These are phyloP conservation scores for Oenanthe javanica DNA, from an alignment of 140 eudicot genomes.

Conservation along the genomic window DNA sequence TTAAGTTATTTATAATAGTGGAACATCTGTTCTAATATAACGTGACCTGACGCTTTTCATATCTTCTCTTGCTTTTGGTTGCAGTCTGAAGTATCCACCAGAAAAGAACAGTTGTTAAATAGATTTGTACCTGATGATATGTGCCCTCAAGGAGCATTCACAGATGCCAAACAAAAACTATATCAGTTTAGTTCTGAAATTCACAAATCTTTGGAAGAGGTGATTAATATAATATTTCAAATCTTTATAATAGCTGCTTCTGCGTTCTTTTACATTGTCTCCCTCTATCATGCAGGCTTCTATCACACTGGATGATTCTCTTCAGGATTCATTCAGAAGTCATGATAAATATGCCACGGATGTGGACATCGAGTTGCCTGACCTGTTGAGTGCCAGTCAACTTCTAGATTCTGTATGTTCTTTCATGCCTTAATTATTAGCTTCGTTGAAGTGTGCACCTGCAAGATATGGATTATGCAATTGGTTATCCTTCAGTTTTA, in stretches of 20 bases:
- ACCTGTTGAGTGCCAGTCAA: constrained; percentile 72
- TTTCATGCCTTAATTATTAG: constrained; percentile 13
- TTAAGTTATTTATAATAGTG: constrained; percentile 21
- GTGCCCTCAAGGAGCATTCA: constrained; percentile 46
- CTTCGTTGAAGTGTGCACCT: not conserved
- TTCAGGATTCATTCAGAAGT: constrained; percentile 33
- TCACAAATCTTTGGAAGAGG: constrained; percentile 44
- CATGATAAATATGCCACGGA: constrained; percentile 30
- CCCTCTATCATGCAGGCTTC: constrained; percentile 36
- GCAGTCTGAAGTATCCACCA: constrained; percentile 53
- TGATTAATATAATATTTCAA: constrained; percentile 14
- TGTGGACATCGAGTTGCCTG: constrained; percentile 28
- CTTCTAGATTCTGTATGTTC: constrained; percentile 83
- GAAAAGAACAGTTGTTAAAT: constrained; percentile 57
- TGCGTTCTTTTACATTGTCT: not conserved
- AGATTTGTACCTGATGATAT: constrained; percentile 77
- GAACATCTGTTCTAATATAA: not conserved
- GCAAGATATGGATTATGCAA: not conserved
- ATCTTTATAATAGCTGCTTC: constrained; percentile 1
- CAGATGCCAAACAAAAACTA: constrained; percentile 25
- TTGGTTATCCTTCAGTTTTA: not conserved
- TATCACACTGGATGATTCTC: constrained; percentile 41
- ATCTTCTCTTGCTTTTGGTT: constrained; percentile 9
- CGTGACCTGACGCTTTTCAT: not conserved
- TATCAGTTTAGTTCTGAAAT: constrained; percentile 18